These are phyloP conservation scores for Rostrohypoxylon terebratum DNA, from an alignment of 495 filamentous ascomycete genomes.

Conservation along the genomic window DNA sequence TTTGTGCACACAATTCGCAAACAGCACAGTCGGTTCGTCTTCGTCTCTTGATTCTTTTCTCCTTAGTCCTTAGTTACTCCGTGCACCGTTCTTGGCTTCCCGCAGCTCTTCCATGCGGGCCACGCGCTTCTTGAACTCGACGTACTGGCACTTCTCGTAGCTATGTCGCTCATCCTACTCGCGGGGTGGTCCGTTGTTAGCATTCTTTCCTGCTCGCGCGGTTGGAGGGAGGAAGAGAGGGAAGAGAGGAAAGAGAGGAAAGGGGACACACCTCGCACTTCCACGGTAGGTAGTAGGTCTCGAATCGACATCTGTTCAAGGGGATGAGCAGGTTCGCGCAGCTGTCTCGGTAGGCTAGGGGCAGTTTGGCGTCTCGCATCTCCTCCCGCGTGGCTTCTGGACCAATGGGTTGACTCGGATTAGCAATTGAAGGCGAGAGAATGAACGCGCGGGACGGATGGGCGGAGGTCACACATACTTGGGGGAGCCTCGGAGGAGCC, in stretches of 20 bases:
- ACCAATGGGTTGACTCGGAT: not conserved
- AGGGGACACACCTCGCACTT: conserved; percentile 87
- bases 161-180: conserved; percentile 89
- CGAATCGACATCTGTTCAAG: conserved; percentile 91
- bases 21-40: not conserved
- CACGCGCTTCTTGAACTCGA: conserved; percentile 97
- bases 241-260: too few species aligned
- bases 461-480: conserved; percentile 42
- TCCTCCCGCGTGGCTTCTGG: conserved; percentile 83
- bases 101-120: conserved; percentile 98
- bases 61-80: conserved; percentile 77
- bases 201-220: conserved; percentile 4
- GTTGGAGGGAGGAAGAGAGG: not conserved
- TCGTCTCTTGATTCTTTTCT: not conserved
- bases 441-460: not conserved
- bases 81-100: conserved; percentile 82
- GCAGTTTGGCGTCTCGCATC: conserved; percentile 91
- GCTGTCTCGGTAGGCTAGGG: conserved; percentile 90
- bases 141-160: conserved; percentile 99
- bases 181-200: not conserved
- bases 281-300: conserved; percentile 96
- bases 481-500: conserved; percentile 51
- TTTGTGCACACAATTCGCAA: not conserved
- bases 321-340: conserved; percentile 95
- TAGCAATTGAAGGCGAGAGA: not conserved